Evolutionary conservation across 805 yeast species (phyloP).

Genomic region (Blastobotrys americana): DNA sequence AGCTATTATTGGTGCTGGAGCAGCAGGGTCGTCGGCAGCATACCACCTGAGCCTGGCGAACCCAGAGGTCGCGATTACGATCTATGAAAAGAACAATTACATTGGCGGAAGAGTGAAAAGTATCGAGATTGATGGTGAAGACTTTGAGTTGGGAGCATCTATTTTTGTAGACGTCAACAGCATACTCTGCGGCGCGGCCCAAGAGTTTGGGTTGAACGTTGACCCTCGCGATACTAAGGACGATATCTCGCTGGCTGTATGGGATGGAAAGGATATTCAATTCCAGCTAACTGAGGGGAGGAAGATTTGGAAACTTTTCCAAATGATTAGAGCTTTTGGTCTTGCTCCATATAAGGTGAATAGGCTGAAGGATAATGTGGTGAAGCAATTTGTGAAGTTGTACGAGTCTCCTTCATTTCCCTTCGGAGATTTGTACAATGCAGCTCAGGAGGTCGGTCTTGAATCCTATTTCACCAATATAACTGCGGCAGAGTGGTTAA

Average conservation of each 20-base stretch:
- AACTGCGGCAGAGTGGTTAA: conserved; percentile 27
- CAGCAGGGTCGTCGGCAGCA: conserved; percentile 45
- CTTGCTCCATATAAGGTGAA: conserved; percentile 23
- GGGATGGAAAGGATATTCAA: conserved; percentile 30
- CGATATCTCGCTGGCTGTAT: conserved; percentile 28
- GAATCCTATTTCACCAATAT: conserved; percentile 17
- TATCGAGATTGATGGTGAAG: conserved; percentile 27
- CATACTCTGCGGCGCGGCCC: conserved; percentile 35
- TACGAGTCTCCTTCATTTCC: conserved; percentile 35
- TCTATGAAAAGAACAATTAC: conserved; percentile 36
- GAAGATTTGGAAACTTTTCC: conserved; percentile 10
- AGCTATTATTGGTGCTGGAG: conserved; percentile 46
- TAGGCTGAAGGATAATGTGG: conserved; percentile 16
- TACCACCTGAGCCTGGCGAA: conserved; percentile 31
- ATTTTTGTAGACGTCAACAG: conserved; percentile 37
- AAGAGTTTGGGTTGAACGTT: conserved; percentile 24
- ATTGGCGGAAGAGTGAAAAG: conserved; percentile 44
- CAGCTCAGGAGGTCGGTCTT: conserved; percentile 26
- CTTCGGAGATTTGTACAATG: conserved; percentile 26
- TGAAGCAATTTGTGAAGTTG: conserved; percentile 29
- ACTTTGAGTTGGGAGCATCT: conserved; percentile 42
- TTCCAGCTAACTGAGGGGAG: conserved; percentile 3
- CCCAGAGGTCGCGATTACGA: conserved; percentile 31
- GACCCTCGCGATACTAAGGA: conserved; percentile 15
- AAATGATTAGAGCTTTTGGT: conserved; percentile 9